A percentile compares a stretch with the other conserved stretches of the same genome.
These are phyloP conservation scores for Tricholoma sp. DNA, from an alignment of 768 basidiomycete species.

Conservation along the genomic window DNA sequence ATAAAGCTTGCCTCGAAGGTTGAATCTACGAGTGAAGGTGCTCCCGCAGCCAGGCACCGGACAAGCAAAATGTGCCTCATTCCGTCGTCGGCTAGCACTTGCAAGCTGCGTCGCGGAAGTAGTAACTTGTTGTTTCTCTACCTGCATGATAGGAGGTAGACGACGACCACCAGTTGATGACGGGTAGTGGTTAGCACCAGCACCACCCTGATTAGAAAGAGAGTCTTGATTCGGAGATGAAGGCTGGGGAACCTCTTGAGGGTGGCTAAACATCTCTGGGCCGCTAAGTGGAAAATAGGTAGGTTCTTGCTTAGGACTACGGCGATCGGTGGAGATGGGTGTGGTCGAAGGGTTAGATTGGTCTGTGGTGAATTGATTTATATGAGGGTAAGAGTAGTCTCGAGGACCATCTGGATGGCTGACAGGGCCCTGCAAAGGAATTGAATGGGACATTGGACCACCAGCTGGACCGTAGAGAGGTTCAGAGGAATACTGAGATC, in stretches of 20 bases:
- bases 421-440: conserved; percentile 38
- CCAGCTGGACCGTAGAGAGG: conserved; percentile 35
- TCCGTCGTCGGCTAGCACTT: conserved; percentile 82
- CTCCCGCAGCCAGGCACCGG: conserved; percentile 94
- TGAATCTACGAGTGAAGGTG: conserved; percentile 94
- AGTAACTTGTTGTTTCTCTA: conserved; percentile 93
- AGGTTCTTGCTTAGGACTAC: conserved; percentile 36
- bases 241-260: conserved; percentile 29
- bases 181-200: conserved; percentile 53
- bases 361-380: conserved; percentile 31
- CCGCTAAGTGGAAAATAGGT: conserved; percentile 42
- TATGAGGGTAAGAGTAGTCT: conserved; percentile 36
- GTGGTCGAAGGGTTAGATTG: conserved; percentile 23
- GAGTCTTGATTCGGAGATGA: conserved; percentile 30
- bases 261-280: conserved; percentile 48
- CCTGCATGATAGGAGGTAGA: conserved; percentile 82
- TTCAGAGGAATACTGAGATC: conserved; percentile 22
- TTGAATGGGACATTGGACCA: conserved; percentile 37
- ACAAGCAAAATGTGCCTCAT: conserved; percentile 89
- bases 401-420: conserved; percentile 39
- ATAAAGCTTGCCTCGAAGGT: conserved; percentile 59
- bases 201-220: conserved; percentile 27
- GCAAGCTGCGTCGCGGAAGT: conserved; percentile 91
- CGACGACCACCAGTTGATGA: conserved; percentile 46
- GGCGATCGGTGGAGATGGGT: conserved; percentile 14